These are phyloP conservation scores for Cryptosporidium meleagridis DNA, from an alignment of 169 alveolate species.

Conservation along the genomic window DNA sequence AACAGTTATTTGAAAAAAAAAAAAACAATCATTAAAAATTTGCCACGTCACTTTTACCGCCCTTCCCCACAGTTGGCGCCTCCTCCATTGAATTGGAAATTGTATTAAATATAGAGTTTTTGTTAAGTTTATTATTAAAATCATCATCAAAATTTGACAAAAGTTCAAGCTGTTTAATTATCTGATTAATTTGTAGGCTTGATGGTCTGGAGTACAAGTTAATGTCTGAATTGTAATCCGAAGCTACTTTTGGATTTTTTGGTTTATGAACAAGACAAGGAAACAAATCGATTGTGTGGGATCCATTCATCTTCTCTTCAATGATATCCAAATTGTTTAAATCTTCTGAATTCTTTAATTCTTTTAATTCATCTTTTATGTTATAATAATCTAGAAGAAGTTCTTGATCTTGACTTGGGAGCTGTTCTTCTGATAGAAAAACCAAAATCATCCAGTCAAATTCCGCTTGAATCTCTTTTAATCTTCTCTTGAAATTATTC, in stretches of 20 bases:
- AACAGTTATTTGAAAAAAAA: too few relatives aligned
- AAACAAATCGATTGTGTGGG: not conserved
- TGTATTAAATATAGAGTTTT: not conserved
- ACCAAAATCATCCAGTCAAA: conserved; percentile 26
- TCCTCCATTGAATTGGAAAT: not conserved
- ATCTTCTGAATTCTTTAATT: not conserved
- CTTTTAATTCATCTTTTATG: not conserved
- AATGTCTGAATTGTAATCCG: not conserved
- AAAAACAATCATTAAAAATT: too few relatives aligned
- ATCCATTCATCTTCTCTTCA: not conserved
- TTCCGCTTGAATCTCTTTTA: conserved; percentile 18
- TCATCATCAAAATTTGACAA: not conserved
- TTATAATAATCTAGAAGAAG: conserved; percentile 22
- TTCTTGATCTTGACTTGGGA: conserved; percentile 41
- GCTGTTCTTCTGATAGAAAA: conserved; percentile 20
- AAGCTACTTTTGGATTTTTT: not conserved
- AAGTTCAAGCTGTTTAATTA: not conserved
- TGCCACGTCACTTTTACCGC: not conserved
- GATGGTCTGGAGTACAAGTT: conserved; percentile 18
- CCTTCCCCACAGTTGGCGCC: not conserved
- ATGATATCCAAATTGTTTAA: not conserved
- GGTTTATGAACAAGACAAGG: conserved; percentile 28
- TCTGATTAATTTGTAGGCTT: not conserved
- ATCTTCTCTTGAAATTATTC: conserved; percentile 19
- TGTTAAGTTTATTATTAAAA: not conserved